Base-by-base conservation (phyloP, 202 grass and related monocot genomes). In the Brachypodium distachyon region DNA sequence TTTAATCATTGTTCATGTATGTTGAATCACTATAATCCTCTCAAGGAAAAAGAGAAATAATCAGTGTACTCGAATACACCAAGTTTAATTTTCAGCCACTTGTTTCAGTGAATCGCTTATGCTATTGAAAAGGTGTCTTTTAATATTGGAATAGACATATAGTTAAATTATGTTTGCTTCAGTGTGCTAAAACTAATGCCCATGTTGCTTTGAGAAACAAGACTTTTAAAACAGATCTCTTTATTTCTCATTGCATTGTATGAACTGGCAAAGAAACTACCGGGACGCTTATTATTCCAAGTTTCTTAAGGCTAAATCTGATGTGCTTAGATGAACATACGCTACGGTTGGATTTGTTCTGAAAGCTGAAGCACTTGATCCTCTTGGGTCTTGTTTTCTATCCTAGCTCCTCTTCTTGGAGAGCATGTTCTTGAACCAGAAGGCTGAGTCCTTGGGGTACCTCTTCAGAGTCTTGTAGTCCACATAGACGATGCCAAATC, bases 371-470 rank as follows among this genome's bases (percentile, higher is more conserved):
- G 9, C 34, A n/a, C n/a, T 28, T 39, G 32, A 18, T 10, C 18
- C 69, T 48, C 43, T 31, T 0, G 8, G 26, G 18, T n/a, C 27
- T 31, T 79, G 51, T 68, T 28, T 53, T 42, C 9, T 10, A 31
- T 28, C 27, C 52, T 83, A 81, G 18, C n/a, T 70, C 53, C 14
- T 80, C 26, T 90, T 84, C 47, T 82, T 80, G 23, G 82, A 73
- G 57, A 97, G 84, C 87, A 94, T 82, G 19, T 92, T 66, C 68
- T 73, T 90, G 80, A 94, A 97, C 95, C 95, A 97, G 62, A 90
- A 97, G 48, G 95, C 91, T 2, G 89, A 97, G 55, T 91, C 90
- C 79, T 97, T 97, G 9, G 94, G 89, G 73, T 94, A 92, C 57
- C 91, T 86, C 46, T 82, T 79, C 63, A 97, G 66, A 0, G 87